Conservation (phyloP, 129 eudicot genomes). For the Helichrysum umbraculigerum region DNA sequence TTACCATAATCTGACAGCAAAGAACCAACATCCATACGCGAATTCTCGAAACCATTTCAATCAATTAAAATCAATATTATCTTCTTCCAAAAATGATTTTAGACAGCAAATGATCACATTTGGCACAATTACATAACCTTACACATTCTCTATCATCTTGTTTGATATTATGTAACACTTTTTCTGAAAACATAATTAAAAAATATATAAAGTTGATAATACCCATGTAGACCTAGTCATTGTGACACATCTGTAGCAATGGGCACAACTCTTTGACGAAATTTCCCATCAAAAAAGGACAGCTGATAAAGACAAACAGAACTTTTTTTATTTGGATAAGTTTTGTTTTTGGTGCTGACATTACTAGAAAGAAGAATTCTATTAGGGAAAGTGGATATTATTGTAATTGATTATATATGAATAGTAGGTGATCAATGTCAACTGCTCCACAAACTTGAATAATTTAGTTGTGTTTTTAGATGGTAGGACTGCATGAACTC, state of each 20-base stretch:
- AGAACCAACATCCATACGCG: constrained; percentile 40
- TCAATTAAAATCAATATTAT: constrained; percentile 8
- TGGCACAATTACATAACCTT: constrained; percentile 19
- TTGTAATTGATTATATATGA: constrained; percentile 9
- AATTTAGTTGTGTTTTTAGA: background rate
- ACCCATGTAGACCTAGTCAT: constrained; percentile 30
- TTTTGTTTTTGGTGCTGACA: constrained; percentile 33
- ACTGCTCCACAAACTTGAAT: constrained; percentile 21
- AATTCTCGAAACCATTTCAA: constrained; percentile 45
- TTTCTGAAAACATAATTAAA: background rate
- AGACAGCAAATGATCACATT: constrained; percentile 24
- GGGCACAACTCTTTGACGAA: constrained; percentile 21
- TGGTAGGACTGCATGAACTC: constrained; percentile 13
- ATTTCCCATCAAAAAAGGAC: constrained; percentile 13
- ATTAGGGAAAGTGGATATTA: constrained; percentile 5
- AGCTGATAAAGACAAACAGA: constrained; percentile 16
- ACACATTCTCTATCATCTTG: constrained; percentile 16
- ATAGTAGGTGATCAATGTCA: constrained; percentile 29
- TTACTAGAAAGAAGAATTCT: constrained; percentile 24
- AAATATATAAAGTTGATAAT: constrained; percentile 13
- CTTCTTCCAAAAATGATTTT: background rate
- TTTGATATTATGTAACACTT: constrained; percentile 23
- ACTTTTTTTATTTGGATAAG: background rate
- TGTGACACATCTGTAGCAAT: background rate
- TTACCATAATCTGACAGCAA: constrained; percentile 41